Percentiles rank a stretch among this genome's conserved stretches.
phyloP scores from a whole-genome alignment of 2,329 filamentous ascomycete species.

The Microdochium paspali region DNA sequence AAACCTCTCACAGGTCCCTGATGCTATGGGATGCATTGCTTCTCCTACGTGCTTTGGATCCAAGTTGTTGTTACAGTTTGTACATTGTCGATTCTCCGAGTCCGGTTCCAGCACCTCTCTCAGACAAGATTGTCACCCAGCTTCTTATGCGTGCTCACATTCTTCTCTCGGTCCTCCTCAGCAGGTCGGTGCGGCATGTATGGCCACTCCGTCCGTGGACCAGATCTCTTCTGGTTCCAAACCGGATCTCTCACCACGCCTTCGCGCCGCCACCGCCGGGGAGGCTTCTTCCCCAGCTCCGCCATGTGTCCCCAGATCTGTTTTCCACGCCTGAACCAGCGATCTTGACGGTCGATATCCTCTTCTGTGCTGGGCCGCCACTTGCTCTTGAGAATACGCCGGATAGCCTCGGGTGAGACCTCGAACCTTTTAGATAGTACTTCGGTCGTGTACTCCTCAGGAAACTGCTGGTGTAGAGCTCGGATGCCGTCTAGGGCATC shows the following conservation, averaged over 20 bases:
- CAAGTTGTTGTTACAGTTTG: constrained; percentile 1
- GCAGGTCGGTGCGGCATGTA: constrained; percentile 10
- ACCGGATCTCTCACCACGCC: constrained; percentile 36
- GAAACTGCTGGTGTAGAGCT: constrained; percentile 68
- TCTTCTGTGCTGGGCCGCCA: constrained; percentile 55
- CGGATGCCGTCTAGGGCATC: constrained; percentile 88
- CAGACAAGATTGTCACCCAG: constrained; percentile 15
- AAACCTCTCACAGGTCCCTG: no score
- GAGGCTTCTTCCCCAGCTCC: constrained; percentile 52
- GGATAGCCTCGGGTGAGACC: constrained; percentile 78
- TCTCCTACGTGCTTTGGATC: no score
- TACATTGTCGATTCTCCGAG: background rate
- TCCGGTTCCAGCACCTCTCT: no score
- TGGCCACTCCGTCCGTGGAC: constrained; percentile 16
- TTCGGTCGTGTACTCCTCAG: constrained; percentile 65
- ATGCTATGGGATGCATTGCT: no score
- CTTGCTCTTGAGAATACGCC: constrained; percentile 74
- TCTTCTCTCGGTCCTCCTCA: constrained; percentile 10
- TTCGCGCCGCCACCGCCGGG: constrained; percentile 47
- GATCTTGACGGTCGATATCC: constrained; percentile 44
- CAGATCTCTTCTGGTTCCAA: constrained; percentile 24
- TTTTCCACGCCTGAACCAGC: constrained; percentile 54
- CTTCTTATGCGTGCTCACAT: constrained; percentile 14
- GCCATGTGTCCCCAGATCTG: constrained; percentile 50
- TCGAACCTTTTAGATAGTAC: constrained; percentile 71